Evolutionary conservation across 108 stramenopile genomes (phyloP), one percentile per base, ranked within the genome.

Genomic region (Cylindrotheca fusiformis): DNA sequence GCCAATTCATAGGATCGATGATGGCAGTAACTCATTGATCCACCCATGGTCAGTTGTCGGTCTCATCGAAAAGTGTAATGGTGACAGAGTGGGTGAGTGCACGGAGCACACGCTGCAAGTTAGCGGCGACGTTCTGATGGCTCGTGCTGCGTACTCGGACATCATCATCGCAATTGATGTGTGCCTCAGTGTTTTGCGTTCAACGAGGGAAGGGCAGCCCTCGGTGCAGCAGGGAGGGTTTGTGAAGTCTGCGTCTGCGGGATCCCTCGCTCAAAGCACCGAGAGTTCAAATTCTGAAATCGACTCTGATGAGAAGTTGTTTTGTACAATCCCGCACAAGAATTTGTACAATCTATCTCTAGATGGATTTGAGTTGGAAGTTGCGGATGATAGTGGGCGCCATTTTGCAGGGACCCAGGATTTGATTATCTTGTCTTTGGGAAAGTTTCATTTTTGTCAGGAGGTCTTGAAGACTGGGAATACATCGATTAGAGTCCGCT

Each of bases 371-470:
- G 57, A 69, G 51, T 52, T 89, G 20, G 31, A 75, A 8, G 66
- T 89, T 2, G 65, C 72, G 19, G 89, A 90, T 59, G 84, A 90
- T 53, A 72, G 82, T 57, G 58, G 67, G 20, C 74, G 84, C n/a
- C 86, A 86, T 65, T 91, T 91, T 61, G 69, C 77, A 1, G 69
- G 62, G n/a, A 58, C 70, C 27, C 84, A 89, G 58, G 81, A 84
- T 23, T 57, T 83, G 1, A 32, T 81, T 30, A 47, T 69, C 12
- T 20, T 79, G 21, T 79, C 79, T 26, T 45, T 84, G 3, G 69
- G 67, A 10, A 30, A 54, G 46, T 49, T 74, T 24, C 63, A 52
- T 14, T 76, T 80, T 63, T 36, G 19, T 26, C 69, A 51, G 2
- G 21, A 68, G 8, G 59, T 59, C 10, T 53, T 41, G 30, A 51